Evolutionary conservation across 2,329 filamentous ascomycete genomes (phyloP).

Genomic region (Claviceps pazoutovae): DNA sequence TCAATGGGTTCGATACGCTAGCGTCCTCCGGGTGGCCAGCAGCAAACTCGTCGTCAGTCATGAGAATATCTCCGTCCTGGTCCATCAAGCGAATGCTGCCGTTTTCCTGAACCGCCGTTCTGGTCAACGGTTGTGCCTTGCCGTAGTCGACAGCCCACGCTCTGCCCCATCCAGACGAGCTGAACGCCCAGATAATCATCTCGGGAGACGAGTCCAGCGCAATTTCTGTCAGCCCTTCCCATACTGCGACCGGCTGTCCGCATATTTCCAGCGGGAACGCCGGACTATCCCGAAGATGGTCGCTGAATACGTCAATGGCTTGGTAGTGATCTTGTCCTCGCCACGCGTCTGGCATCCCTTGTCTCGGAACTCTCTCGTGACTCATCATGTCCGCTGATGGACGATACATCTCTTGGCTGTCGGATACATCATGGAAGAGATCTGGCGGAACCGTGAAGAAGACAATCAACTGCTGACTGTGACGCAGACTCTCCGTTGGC

Average conservation of each 20-base stretch:
- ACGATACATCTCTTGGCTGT: slow-evolving; percentile 5
- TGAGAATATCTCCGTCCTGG: slow-evolving; percentile 16
- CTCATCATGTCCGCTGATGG: slow-evolving; percentile 1
- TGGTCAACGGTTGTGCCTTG: slow-evolving; percentile 7
- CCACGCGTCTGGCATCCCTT: slow-evolving; percentile 9
- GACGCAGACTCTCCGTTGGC: not conserved
- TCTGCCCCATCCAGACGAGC: slow-evolving; percentile 19
- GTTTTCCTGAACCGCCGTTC: slow-evolving; percentile 15
- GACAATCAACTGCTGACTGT: slow-evolving; percentile 29
- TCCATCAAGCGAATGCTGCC: slow-evolving; percentile 20
- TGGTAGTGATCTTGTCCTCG: slow-evolving; percentile 11
- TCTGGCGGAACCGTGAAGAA: slow-evolving; percentile 49
- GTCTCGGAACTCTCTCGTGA: slow-evolving; percentile 3
- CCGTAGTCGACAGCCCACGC: slow-evolving; percentile 19
- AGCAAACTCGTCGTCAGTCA: slow-evolving; percentile 9
- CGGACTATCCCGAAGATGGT: slow-evolving; percentile 7
- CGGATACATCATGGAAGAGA: slow-evolving; percentile 27
- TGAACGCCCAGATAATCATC: slow-evolving; percentile 23
- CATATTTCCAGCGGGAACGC: slow-evolving; percentile 17
- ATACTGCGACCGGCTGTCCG: slow-evolving; percentile 18
- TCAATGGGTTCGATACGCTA: not conserved
- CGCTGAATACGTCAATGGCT: slow-evolving; percentile 10
- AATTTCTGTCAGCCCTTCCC: slow-evolving; percentile 19
- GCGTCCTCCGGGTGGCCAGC: not conserved
- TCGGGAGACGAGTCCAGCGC: slow-evolving; percentile 19